Evolutionary conservation across 345 rosid genomes (phyloP).

Genomic region (Geranium rotundifolium): DNA sequence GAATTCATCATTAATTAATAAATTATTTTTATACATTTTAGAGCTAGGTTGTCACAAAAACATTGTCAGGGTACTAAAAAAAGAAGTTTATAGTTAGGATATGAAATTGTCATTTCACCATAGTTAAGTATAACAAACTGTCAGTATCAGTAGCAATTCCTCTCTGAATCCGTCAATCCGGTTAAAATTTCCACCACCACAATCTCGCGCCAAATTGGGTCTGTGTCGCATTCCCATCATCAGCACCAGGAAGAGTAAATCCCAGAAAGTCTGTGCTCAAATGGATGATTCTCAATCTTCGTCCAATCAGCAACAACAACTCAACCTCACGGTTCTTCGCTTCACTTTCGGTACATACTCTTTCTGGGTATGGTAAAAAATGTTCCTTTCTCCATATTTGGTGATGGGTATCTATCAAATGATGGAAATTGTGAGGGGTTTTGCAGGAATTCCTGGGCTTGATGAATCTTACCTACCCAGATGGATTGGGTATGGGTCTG

Average conservation of each 20-base stretch:
- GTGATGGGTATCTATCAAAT: not conserved
- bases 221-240: not conserved
- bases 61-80: no score
- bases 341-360: conserved; percentile 53
- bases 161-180: no score
- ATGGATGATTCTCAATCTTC: conserved; percentile 23
- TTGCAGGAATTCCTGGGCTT: conserved; percentile 66
- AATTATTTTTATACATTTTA: no score
- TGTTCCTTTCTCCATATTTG: not conserved
- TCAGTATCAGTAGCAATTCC: no score
- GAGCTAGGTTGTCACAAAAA: no score
- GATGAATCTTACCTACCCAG: conserved; percentile 89
- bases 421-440: not conserved
- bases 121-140: no score
- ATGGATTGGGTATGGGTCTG: conserved; percentile 89
- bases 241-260: conserved; percentile 6
- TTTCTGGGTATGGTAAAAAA: not conserved
- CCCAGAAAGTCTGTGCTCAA: conserved; percentile 20
- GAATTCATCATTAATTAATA: no score
- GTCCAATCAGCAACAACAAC: conserved; percentile 38
- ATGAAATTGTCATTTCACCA: no score
- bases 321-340: conserved; percentile 82
- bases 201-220: not conserved
- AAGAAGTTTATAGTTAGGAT: no score
- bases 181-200: not conserved